Evolutionary conservation across 192 early-diverging fungal species (phyloP).

Genomic region (Entomortierella lignicola): DNA sequence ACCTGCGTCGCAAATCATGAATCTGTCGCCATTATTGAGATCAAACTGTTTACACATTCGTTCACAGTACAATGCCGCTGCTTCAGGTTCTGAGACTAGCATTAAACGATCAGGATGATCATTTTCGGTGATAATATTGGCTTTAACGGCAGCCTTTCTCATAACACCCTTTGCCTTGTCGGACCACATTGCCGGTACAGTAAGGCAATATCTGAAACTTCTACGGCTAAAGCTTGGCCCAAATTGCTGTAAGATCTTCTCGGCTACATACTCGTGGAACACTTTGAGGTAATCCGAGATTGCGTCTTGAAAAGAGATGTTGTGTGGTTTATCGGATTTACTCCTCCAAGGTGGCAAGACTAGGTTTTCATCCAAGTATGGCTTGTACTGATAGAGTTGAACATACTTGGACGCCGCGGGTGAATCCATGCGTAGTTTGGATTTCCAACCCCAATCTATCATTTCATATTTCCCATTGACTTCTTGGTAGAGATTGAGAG

Average conservation of each 20-base stretch:
- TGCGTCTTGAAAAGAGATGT: no score
- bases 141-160: constrained; percentile 49
- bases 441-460: neutral
- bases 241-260: constrained; percentile 50
- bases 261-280: constrained; percentile 37
- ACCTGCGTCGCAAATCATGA: constrained; percentile 42
- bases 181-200: constrained; percentile 32
- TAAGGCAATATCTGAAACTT: constrained; percentile 46
- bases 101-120: constrained; percentile 52
- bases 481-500: neutral
- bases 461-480: neutral
- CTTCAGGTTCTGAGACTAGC: constrained; percentile 57
- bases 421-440: neutral
- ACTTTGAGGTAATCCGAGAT: constrained; percentile 53
- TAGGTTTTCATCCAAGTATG: neutral
- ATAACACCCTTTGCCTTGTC: constrained; percentile 51
- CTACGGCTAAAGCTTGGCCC: constrained; percentile 50
- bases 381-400: neutral
- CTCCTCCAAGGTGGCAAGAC: neutral
- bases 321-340: no score
- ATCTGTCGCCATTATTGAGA: constrained; percentile 37
- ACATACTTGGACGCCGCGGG: neutral
- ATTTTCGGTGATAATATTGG: constrained; percentile 29
- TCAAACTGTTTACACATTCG: constrained; percentile 52
- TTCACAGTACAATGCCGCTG: constrained; percentile 58